phyloP scores from a whole-genome alignment of 2,329 filamentous ascomycete genomes.

The Penicillium decumbens region DNA sequence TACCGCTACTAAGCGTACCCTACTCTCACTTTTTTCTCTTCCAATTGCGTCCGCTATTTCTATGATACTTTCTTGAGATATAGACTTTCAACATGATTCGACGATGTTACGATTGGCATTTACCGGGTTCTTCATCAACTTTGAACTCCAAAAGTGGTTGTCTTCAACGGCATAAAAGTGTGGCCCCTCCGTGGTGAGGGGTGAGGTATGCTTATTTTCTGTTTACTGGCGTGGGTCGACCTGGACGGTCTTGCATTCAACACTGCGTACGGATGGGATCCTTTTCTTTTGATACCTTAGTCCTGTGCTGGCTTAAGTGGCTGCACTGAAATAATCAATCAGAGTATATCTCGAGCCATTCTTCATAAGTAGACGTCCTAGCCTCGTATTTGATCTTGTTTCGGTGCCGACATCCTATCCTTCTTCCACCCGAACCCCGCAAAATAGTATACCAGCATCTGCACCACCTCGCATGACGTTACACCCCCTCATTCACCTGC shows the following conservation, averaged over 20 bases:
- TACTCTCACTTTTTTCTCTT: constrained; percentile 18
- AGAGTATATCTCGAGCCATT: not conserved
- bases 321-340: not conserved
- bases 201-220: constrained; percentile 26
- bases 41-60: constrained; percentile 31
- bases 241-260: constrained; percentile 39
- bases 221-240: constrained; percentile 29
- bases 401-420: not conserved
- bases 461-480: not conserved
- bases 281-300: constrained; percentile 25
- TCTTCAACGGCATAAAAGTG: constrained; percentile 59
- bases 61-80: constrained; percentile 30
- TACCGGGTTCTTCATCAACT: constrained; percentile 40
- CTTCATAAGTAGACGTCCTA: no score
- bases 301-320: constrained; percentile 8
- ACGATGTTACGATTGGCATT: constrained; percentile 57
- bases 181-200: constrained; percentile 30
- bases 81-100: constrained; percentile 54
- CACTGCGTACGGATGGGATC: constrained; percentile 29
- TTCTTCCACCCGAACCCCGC: not conserved
- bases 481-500: not conserved
- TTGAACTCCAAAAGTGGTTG: constrained; percentile 49
- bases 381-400: no score
- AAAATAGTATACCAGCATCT: not conserved
- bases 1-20: constrained; percentile 62